Percentiles rank a stretch among this genome's conserved stretches.
Conservation (phyloP, 2,329 filamentous ascomycete genomes). For the Sarocladium brachiariae region DNA sequence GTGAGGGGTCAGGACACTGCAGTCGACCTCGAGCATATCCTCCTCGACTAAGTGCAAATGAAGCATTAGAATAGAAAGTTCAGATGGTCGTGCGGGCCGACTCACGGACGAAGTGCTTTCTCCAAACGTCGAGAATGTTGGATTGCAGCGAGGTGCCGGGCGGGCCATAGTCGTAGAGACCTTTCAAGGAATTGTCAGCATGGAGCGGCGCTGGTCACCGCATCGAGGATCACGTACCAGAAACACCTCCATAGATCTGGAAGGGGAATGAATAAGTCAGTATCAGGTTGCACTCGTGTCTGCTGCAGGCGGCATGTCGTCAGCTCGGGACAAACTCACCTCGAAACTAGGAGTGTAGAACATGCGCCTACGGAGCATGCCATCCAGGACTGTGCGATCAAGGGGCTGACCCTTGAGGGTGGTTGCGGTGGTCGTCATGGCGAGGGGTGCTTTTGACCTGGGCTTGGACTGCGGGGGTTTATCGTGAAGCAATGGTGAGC, state of each 20-base stretch:
- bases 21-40: conserved; percentile 93
- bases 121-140: conserved; percentile 83
- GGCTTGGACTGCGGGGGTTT: conserved; percentile 5
- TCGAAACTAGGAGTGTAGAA: conserved; percentile 97
- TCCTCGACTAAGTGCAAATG: conserved; percentile 55
- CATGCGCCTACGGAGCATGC: conserved; percentile 76
- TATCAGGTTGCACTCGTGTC: background rate
- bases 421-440: conserved; percentile 51
- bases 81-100: background rate
- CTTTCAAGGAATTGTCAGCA: background rate
- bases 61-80: background rate
- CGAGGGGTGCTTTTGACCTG: conserved; percentile 10
- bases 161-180: conserved; percentile 86
- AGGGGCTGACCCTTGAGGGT: conserved; percentile 87
- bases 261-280: background rate
- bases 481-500: conserved; percentile 3
- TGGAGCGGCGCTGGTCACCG: background rate
- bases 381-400: conserved; percentile 74
- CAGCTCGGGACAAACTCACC: too few species aligned
- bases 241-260: conserved; percentile 76
- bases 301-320: too few species aligned
- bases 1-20: conserved; percentile 86
- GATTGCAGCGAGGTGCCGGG: conserved; percentile 80
- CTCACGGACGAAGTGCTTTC: conserved; percentile 75
- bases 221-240: conserved; percentile 37